Evolutionary conservation across 306 rosid species (phyloP).

Genomic region (Pterocarpus macrocarpus): DNA sequence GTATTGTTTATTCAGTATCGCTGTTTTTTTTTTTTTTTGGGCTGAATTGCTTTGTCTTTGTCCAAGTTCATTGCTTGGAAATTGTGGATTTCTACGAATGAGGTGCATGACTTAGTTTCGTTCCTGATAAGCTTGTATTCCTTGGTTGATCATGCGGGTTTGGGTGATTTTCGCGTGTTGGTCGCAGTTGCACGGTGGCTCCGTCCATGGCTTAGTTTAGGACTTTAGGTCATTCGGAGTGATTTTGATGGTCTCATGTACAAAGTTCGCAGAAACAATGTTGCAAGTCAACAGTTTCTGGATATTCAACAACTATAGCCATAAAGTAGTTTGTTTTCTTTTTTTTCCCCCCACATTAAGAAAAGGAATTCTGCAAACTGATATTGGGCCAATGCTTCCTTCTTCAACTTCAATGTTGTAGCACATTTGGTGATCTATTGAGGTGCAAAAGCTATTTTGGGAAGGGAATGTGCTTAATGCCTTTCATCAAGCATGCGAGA

Average conservation of each 20-base stretch:
- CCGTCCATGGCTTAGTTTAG: neutral
- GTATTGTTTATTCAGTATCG: neutral
- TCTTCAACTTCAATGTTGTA: neutral
- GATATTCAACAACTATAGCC: no score
- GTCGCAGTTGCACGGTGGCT: neutral
- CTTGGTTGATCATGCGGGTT: neutral
- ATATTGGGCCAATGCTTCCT: neutral
- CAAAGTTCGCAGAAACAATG: neutral
- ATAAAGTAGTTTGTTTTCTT: neutral
- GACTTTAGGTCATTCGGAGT: neutral
- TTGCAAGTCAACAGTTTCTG: no score
- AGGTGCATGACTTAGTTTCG: conserved; percentile 21
- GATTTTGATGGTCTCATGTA: conserved; percentile 2
- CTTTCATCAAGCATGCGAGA: neutral
- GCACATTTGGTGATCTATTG: conserved; percentile 6
- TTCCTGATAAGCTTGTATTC: neutral
- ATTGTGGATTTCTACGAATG: neutral
- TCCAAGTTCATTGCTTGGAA: neutral
- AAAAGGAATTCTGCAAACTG: neutral
- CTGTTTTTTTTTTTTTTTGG: neutral
- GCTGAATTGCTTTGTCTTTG: neutral
- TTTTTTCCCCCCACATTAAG: no score
- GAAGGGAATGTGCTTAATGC: conserved; percentile 25
- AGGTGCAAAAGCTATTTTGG: neutral
- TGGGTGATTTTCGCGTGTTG: conserved; percentile 7